Evolutionary conservation across 495 filamentous ascomycete species (phyloP).

Genomic region (Symbiotaphrina buchneri): DNA sequence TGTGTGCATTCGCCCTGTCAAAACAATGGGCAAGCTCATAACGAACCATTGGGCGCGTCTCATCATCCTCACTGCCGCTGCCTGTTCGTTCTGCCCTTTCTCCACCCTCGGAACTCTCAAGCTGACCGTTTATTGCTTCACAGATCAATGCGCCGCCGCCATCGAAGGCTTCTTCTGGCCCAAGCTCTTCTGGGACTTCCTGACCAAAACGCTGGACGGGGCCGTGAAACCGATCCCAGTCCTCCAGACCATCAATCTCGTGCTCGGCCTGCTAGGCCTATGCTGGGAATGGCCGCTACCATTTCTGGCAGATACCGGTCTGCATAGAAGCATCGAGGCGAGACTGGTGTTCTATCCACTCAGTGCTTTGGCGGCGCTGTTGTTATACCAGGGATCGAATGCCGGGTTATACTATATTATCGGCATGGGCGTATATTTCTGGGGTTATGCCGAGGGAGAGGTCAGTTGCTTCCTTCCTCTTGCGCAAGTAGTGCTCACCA

Average conservation of each 20-base stretch:
- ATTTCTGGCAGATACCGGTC: slow-evolving; percentile 31
- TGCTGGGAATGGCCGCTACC: slow-evolving; percentile 83
- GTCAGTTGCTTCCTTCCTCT: slow-evolving; percentile 32
- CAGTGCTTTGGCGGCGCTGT: slow-evolving; percentile 41
- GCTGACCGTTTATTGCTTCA: too few relatives aligned
- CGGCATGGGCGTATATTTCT: slow-evolving; percentile 76
- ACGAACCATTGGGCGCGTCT: slow-evolving; percentile 98
- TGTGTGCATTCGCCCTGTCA: too few relatives aligned
- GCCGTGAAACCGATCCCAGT: slow-evolving; percentile 74
- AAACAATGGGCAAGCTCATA: slow-evolving; percentile 77
- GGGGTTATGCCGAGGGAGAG: slow-evolving; percentile 95
- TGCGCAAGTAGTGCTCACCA: too few relatives aligned
- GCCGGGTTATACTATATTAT: slow-evolving; percentile 81
- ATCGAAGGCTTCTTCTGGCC: slow-evolving; percentile 93
- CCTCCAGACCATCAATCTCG: slow-evolving; percentile 86
- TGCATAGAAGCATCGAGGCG: slow-evolving; percentile 76
- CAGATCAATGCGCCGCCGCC: slow-evolving; percentile 64
- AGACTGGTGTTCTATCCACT: slow-evolving; percentile 71
- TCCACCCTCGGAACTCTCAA: background rate
- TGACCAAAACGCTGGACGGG: slow-evolving; percentile 72
- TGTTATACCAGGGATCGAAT: slow-evolving; percentile 87
- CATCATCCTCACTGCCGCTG: slow-evolving; percentile 65
- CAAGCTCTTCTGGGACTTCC: slow-evolving; percentile 96
- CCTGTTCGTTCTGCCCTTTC: slow-evolving; percentile 33
- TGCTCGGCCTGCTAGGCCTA: slow-evolving; percentile 59